A percentile compares a stretch with the other conserved stretches of the same genome.
These are phyloP conservation scores for Talaromyces thailandensis DNA, from an alignment of 495 filamentous ascomycete species.

Conservation along the genomic window DNA sequence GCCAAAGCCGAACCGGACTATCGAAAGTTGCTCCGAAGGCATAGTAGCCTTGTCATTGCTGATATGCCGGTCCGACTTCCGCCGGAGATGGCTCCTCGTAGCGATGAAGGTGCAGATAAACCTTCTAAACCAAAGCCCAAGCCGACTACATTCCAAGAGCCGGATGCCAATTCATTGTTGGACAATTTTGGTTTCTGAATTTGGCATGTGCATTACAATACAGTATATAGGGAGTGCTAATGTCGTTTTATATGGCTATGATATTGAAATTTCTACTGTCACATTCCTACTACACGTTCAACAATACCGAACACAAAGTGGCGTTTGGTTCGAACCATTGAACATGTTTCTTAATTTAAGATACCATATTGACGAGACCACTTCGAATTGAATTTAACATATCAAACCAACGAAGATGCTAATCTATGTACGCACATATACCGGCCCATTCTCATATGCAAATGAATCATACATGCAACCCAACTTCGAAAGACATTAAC, in stretches of 20 bases:
- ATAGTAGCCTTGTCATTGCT: slow-evolving; percentile 71
- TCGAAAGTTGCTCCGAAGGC: slow-evolving; percentile 56
- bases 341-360: not conserved
- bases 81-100: slow-evolving; percentile 5
- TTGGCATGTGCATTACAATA: not conserved
- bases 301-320: not conserved
- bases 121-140: slow-evolving; percentile 42
- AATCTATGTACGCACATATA: not conserved
- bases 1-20: slow-evolving; percentile 47
- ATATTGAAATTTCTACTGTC: not conserved
- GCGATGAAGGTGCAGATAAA: slow-evolving; percentile 19
- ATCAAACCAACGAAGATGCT: not conserved
- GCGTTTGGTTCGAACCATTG: not conserved
- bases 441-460: not conserved
- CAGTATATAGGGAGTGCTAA: not conserved
- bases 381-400: no score
- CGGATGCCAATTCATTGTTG: slow-evolving; percentile 71
- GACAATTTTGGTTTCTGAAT: slow-evolving; percentile 67
- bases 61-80: slow-evolving; percentile 49
- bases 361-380: no score
- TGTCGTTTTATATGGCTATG: not conserved
- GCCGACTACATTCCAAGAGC: slow-evolving; percentile 78
- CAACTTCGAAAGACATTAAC: slow-evolving; percentile 10
- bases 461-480: slow-evolving; percentile 11
- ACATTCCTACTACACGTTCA: no score